Evolutionary conservation across 2,329 filamentous ascomycete genomes (phyloP).

Genomic region (Septoria petroselini): DNA sequence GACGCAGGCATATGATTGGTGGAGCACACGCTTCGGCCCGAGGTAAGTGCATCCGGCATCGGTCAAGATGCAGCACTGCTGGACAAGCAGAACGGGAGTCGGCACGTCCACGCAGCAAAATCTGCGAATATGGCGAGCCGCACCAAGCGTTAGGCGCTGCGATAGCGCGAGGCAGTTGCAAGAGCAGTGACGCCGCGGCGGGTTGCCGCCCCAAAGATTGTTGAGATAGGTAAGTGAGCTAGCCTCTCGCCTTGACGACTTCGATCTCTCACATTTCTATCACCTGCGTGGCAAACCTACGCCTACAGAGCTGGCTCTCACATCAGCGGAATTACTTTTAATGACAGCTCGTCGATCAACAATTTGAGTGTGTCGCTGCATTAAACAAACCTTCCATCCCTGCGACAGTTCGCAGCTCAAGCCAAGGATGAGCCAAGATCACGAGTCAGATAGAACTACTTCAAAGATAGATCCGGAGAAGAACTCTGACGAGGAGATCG

Average conservation of each 20-base stretch:
- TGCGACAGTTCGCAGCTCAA: slow-evolving; percentile 2
- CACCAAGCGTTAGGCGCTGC: no score
- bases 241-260: background rate
- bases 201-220: background rate
- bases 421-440: slow-evolving; percentile 19
- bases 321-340: background rate
- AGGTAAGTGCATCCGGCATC: no score
- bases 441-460: slow-evolving; percentile 15
- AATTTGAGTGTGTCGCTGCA: background rate
- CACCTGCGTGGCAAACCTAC: background rate
- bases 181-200: no score
- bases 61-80: no score
- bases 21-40: no score
- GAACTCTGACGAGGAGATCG: slow-evolving; percentile 20
- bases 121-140: no score
- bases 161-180: no score
- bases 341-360: background rate
- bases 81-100: no score
- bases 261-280: background rate
- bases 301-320: no score
- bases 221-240: background rate
- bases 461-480: slow-evolving; percentile 16
- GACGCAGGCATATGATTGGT: no score
- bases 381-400: background rate
- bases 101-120: no score